Base-by-base conservation (phyloP, 1,284 basidiomycete species). In the Boletus semigastroideus region DNA sequence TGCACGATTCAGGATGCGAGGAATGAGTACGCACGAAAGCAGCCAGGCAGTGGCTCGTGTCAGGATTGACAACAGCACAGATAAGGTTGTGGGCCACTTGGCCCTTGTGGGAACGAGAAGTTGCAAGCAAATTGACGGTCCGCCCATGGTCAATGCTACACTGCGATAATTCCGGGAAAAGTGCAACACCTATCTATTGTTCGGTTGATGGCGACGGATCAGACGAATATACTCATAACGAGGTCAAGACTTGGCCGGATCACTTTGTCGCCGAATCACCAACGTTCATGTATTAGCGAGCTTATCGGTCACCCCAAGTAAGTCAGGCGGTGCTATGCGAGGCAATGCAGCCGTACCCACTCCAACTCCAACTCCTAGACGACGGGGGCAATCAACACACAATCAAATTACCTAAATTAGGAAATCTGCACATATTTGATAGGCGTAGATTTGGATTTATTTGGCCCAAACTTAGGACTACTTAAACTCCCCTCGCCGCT, bases 391-490 rank as follows among this genome's bases (percentile, higher is more conserved):
- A 51, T 59, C 57, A 19, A 36, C 22, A 30, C 9, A 6, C 25
- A 45, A 50, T 39, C 43, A 46, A 28, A 40, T 51, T 25, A 28
- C 14, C 10, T 34, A 10, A 27, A 48, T 48, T 20, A 31, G 46
- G 33, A 51, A 42, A 19, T 39, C 36, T 19, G 30, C 38, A 41
- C 28, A n/a, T n/a, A 11, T 10, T 17, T 38, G 48, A 40, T 30
- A 25, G 40, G 53, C 51, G 50, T 48, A 39, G 51, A 7, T 67
- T 70, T 68, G 64, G 38, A 25, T 16, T 47, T 71, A 33, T 71
- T 71, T 68, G 66, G 55, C 14, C 10, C 22, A 19, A 51, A 68
- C 66, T 69, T 68, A 46, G 16, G 38, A 53, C 57, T 68, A 68
- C 68, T 71, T 68, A 68, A 70, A 61, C 57, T 43, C 43, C 7